Evolutionary conservation across 352 stramenopile species (phyloP).

Genomic region (Phytophthora meadii): DNA sequence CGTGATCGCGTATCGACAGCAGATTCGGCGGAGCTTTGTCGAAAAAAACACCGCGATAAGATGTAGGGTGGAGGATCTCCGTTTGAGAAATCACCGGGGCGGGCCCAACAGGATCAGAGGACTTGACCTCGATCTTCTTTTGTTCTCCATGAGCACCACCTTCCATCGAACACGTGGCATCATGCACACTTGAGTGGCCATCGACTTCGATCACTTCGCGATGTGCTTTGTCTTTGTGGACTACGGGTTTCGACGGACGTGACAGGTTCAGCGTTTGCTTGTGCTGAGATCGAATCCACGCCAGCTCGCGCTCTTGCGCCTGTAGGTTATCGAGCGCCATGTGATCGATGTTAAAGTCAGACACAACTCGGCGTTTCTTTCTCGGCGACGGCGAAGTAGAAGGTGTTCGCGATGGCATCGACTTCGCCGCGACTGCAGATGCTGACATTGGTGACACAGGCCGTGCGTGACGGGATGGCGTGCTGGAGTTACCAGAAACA

Average conservation of each 20-base stretch:
- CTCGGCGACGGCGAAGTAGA: slow-evolving; percentile 16
- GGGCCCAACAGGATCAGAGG: background rate
- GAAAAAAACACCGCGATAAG: slow-evolving; percentile 37
- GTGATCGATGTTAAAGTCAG: slow-evolving; percentile 32
- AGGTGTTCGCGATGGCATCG: slow-evolving; percentile 1
- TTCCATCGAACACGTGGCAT: slow-evolving; percentile 3
- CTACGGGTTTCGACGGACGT: slow-evolving; percentile 3
- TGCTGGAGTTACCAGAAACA: slow-evolving; percentile 4
- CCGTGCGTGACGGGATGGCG: background rate
- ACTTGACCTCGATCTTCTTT: slow-evolving; percentile 3
- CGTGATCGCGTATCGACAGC: slow-evolving; percentile 4
- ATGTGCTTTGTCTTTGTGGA: slow-evolving; percentile 15
- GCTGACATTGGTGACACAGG: background rate
- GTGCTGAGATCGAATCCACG: slow-evolving; percentile 37
- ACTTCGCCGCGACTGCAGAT: slow-evolving; percentile 2
- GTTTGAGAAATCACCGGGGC: background rate
- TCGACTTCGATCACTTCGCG: slow-evolving; percentile 25
- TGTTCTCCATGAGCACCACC: background rate
- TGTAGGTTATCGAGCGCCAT: slow-evolving; percentile 45
- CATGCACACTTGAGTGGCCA: slow-evolving; percentile 20
- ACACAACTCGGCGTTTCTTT: slow-evolving; percentile 28
- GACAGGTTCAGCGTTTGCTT: slow-evolving; percentile 28
- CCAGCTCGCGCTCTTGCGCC: slow-evolving; percentile 48
- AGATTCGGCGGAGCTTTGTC: slow-evolving; percentile 30
- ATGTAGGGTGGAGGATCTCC: slow-evolving; percentile 36